Evolutionary conservation across 2,329 filamentous ascomycete species (phyloP).

Genomic region (Chaetomium globosum): DNA sequence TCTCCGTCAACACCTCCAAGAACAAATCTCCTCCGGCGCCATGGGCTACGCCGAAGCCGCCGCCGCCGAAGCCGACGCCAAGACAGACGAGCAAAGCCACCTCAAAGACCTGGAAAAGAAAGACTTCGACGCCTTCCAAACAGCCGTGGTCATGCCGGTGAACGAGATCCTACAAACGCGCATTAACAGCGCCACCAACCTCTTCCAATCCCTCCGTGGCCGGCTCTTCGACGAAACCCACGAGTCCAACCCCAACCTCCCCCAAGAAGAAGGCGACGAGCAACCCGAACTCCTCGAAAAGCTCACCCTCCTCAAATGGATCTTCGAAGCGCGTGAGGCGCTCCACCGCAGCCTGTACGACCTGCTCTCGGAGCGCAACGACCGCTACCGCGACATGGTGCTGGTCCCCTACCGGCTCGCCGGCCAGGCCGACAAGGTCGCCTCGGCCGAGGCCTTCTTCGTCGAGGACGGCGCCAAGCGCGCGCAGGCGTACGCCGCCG

Average conservation of each 20-base stretch:
- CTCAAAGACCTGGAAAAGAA: slow-evolving; percentile 74
- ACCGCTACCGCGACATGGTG: slow-evolving; percentile 83
- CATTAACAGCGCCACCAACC: slow-evolving; percentile 70
- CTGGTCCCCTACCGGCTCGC: slow-evolving; percentile 75
- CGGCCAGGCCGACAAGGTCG: slow-evolving; percentile 76
- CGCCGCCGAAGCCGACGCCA: slow-evolving; percentile 74
- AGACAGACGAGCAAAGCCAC: slow-evolving; percentile 68
- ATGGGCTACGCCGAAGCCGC: slow-evolving; percentile 84
- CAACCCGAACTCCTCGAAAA: slow-evolving; percentile 93
- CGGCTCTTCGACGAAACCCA: slow-evolving; percentile 74
- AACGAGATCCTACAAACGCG: slow-evolving; percentile 78
- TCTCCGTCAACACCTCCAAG: slow-evolving; percentile 74
- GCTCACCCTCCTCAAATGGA: slow-evolving; percentile 91
- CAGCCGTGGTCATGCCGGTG: slow-evolving; percentile 77
- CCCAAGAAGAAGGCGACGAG: slow-evolving; percentile 93
- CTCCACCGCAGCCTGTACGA: slow-evolving; percentile 85
- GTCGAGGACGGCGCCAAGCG: slow-evolving; percentile 74
- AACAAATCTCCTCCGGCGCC: slow-evolving; percentile 74
- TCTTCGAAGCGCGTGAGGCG: slow-evolving; percentile 90
- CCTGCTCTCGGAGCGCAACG: slow-evolving; percentile 79
- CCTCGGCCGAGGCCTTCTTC: slow-evolving; percentile 81
- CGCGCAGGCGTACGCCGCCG: slow-evolving; percentile 68
- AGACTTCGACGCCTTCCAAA: slow-evolving; percentile 84
- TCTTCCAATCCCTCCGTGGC: slow-evolving; percentile 75
- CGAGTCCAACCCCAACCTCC: slow-evolving; percentile 72